These are phyloP conservation scores for Stachybotrys chartarum DNA, from an alignment of 2,329 filamentous ascomycete genomes.

Conservation along the genomic window DNA sequence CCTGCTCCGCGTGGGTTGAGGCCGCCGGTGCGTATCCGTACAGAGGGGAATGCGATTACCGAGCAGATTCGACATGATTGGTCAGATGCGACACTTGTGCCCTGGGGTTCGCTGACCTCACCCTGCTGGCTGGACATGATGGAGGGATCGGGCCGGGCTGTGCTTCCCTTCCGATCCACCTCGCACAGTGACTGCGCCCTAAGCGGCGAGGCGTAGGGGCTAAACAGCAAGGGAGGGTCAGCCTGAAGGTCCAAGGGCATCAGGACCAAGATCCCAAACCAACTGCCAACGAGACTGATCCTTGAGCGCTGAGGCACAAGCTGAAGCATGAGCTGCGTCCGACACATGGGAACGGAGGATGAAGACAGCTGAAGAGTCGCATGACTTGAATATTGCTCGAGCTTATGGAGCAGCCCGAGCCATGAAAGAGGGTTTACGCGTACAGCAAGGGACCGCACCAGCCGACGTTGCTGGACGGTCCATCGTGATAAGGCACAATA, in stretches of 20 bases:
- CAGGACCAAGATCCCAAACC: neutral
- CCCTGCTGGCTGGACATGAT: neutral
- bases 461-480: too few relatives aligned
- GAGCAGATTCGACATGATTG: neutral
- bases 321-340: neutral
- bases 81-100: too few relatives aligned
- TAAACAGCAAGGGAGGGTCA: neutral
- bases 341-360: neutral
- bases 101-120: neutral
- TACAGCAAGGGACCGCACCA: neutral
- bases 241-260: neutral
- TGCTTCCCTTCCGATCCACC: neutral
- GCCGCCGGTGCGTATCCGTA: too few relatives aligned
- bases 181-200: neutral
- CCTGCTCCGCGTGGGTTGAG: too few relatives aligned
- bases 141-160: neutral
- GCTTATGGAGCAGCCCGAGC: neutral
- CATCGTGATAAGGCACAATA: too few relatives aligned
- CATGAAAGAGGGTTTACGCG: neutral
- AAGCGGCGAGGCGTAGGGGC: neutral
- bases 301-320: neutral
- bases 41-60: neutral
- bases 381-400: neutral
- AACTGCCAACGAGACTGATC: neutral
- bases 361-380: neutral